A percentile compares a stretch with the other conserved stretches of the same genome.
phyloP scores from a whole-genome alignment of 148 eudicot species.

The Rhododendron mucronatum region DNA sequence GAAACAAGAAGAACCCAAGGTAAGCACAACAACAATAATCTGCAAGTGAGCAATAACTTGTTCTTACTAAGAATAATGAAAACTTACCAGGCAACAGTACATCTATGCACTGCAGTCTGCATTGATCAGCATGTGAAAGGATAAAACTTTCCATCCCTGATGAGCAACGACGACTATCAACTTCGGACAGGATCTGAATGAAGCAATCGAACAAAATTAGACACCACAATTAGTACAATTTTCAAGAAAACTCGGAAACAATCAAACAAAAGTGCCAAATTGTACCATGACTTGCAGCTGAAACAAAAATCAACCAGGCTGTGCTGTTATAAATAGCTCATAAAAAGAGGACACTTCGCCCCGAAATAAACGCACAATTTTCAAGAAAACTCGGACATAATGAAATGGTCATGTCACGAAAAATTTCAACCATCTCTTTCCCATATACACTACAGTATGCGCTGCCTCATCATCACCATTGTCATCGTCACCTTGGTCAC shows the following conservation, averaged over 20 bases:
- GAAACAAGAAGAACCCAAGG: background rate
- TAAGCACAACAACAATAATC: background rate
- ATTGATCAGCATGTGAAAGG: background rate
- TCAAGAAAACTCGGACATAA: background rate
- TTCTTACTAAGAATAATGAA: too few relatives aligned
- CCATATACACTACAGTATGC: conserved; percentile 24
- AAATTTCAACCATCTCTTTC: background rate
- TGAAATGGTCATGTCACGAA: background rate
- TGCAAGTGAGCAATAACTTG: background rate
- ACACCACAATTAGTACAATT: background rate
- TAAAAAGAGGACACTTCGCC: background rate
- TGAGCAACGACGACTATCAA: background rate
- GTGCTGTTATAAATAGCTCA: background rate
- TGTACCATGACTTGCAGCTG: background rate
- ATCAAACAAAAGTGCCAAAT: background rate
- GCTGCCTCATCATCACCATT: conserved; percentile 22
- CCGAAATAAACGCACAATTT: background rate
- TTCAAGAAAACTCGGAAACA: too few relatives aligned
- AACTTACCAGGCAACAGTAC: too few relatives aligned
- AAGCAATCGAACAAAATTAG: background rate
- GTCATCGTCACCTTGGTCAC: conserved; percentile 15
- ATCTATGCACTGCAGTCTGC: too few relatives aligned
- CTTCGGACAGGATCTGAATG: background rate
- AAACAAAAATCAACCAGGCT: background rate
- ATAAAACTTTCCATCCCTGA: background rate